Percentiles rank a stretch among this genome's conserved stretches.
Evolutionary conservation across 768 basidiomycete genomes (phyloP).

Genomic region (Gloeopeniophorella convolvens): DNA sequence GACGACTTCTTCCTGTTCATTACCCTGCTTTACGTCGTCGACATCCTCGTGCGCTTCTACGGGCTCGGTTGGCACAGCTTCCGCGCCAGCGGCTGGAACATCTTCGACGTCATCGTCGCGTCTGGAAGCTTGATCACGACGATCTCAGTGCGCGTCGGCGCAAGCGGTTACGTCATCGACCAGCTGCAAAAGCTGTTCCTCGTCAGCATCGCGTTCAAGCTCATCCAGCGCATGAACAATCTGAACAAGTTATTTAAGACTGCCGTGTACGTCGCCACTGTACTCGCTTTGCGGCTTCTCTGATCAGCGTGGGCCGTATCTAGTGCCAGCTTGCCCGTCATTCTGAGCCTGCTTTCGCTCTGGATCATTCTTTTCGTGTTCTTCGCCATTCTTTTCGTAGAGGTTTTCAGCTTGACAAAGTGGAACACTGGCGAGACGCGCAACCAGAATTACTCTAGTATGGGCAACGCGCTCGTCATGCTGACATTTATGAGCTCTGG

Average conservation of each 20-base stretch:
- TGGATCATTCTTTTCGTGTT: conserved; percentile 91
- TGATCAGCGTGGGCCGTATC: background rate
- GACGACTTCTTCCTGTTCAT: conserved; percentile 74
- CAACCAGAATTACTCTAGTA: conserved; percentile 70
- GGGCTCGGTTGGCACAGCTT: conserved; percentile 85
- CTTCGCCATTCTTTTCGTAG: conserved; percentile 82
- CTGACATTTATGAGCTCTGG: conserved; percentile 89
- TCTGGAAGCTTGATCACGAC: conserved; percentile 81
- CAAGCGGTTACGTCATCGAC: conserved; percentile 43
- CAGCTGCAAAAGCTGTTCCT: conserved; percentile 88
- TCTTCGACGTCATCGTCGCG: conserved; percentile 81
- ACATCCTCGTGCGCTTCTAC: conserved; percentile 69
- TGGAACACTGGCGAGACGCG: conserved; percentile 66
- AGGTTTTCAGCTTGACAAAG: conserved; percentile 88
- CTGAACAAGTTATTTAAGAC: conserved; percentile 97
- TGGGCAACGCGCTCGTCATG: conserved; percentile 81
- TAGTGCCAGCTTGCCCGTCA: conserved; percentile 82
- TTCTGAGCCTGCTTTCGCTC: conserved; percentile 74
- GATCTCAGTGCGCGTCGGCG: conserved; percentile 54
- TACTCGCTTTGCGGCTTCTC: background rate
- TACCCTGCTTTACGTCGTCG: conserved; percentile 65
- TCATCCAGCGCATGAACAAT: conserved; percentile 81
- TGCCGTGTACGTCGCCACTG: conserved; percentile 60
- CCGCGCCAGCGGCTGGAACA: conserved; percentile 88
- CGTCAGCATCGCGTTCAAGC: conserved; percentile 88